Evolutionary conservation across 768 basidiomycete species (phyloP).

Genomic region (Tulasnella sp.): DNA sequence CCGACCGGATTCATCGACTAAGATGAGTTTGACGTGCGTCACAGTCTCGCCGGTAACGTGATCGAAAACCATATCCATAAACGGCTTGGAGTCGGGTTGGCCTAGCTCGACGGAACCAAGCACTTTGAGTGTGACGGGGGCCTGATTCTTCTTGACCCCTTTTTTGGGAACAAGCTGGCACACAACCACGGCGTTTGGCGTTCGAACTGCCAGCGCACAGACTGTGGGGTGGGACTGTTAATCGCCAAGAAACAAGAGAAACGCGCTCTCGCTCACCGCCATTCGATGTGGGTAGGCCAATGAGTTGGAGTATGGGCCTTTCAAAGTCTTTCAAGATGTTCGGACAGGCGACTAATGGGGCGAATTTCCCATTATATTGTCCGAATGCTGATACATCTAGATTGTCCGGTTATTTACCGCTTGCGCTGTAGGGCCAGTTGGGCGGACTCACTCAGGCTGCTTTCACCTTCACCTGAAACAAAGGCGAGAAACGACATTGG

Average conservation of each 20-base stretch:
- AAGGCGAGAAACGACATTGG: background rate
- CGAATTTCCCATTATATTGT: background rate
- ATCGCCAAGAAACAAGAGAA: background rate
- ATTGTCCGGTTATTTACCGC: background rate
- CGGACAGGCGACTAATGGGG: background rate
- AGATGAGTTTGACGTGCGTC: background rate
- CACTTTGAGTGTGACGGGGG: background rate
- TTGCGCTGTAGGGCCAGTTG: background rate
- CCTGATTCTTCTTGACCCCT: background rate
- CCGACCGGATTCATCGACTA: background rate
- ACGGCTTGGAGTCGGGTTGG: background rate
- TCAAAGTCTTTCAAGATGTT: constrained; percentile 1
- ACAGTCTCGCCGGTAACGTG: background rate
- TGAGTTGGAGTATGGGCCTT: background rate
- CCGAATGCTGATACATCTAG: background rate
- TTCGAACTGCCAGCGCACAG: background rate
- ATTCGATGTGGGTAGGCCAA: background rate
- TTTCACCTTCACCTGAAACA: background rate
- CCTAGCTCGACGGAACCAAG: background rate
- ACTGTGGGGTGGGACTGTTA: background rate
- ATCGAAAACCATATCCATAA: background rate
- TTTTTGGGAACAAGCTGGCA: background rate
- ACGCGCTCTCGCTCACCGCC: background rate
- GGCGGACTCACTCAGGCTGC: background rate
- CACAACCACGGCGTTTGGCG: background rate